These are phyloP conservation scores for Nitzschia palea DNA, from an alignment of 108 stramenopile genomes.

Conservation along the genomic window DNA sequence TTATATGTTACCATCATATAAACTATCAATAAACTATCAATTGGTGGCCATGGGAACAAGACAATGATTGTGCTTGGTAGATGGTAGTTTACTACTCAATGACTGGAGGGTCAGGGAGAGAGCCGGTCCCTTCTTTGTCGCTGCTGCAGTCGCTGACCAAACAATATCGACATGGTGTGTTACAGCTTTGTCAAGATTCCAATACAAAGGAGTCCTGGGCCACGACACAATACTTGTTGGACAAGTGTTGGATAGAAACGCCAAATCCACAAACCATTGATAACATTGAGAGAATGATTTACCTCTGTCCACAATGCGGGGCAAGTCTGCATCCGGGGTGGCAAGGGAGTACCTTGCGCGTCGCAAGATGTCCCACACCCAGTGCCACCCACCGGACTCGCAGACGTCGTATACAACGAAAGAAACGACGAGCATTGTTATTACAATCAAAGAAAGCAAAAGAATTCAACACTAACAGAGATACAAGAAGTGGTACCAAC, in stretches of 20 bases:
- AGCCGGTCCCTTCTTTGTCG: too few species aligned
- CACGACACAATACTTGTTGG: conserved; percentile 14
- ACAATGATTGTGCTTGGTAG: too few species aligned
- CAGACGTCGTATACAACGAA: conserved; percentile 24
- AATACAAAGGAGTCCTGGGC: conserved; percentile 1
- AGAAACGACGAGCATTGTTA: background rate
- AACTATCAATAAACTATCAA: too few species aligned
- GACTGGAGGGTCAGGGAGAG: too few species aligned
- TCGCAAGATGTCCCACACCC: background rate
- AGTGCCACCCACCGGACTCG: background rate
- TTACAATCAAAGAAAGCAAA: conserved; percentile 9
- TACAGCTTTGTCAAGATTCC: background rate
- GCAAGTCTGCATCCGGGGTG: conserved; percentile 26
- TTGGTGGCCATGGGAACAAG: too few species aligned
- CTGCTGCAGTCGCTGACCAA: background rate
- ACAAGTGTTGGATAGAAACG: conserved; percentile 9
- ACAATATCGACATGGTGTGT: conserved; percentile 1
- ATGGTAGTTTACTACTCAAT: too few species aligned
- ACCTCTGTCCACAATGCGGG: conserved; percentile 27
- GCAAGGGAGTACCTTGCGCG: conserved; percentile 15
- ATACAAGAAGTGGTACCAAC: background rate
- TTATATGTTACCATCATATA: too few species aligned
- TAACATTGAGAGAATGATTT: background rate
- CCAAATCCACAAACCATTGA: background rate
- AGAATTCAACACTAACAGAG: background rate